Base-by-base conservation (phyloP, 352 stramenopile species). In the Globisporangium polare region DNA sequence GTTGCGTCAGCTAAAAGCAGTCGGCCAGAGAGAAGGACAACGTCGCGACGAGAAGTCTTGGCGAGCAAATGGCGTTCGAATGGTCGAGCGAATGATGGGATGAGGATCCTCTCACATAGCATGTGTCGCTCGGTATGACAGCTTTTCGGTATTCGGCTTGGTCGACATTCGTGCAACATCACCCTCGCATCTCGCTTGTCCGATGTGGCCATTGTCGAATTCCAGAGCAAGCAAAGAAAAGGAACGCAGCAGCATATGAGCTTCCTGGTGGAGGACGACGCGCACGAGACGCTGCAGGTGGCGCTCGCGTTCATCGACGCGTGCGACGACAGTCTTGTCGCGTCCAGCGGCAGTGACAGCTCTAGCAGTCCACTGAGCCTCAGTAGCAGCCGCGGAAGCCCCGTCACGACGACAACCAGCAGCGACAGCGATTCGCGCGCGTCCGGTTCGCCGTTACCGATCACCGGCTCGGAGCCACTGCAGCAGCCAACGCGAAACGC, bases 301-400 rank as follows among this genome's bases (percentile, higher is more conserved):
- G 69, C 69, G 39, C 60, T 78, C 51, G 74, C 74, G 31, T 83
- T 80, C 65, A 72, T 70, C n/a, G 69, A 83, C 58, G 52, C 72
- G 3, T 78, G 65, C 26, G 68, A 81, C 26, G 49, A 35, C 57
- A 31, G 6, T 12, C 0, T 18, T 17, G 8, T n/a, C 39, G n/a
- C 37, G 8, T 33, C 8, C 12, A 42, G 37, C 8, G 20, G n/a
- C 26, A 61, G 24, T 20, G 41, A 20, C 39, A 51, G 24, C 39
- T n/a, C n/a, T n/a, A 50, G 24, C 24, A 51, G 6, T 42, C 26
- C 27, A 33, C 15, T 45, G 10, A 12, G 26, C 9, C 24, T 24
- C 45, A 52, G 5, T 12, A 17, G 15, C 22, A 51, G 10, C 6
- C 8, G 5, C 20, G 17, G 15, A 5, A 37, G 46, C 15, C 26